These are phyloP conservation scores for Catharanthus roseus DNA, from an alignment of 257 asterid genomes.

Conservation along the genomic window DNA sequence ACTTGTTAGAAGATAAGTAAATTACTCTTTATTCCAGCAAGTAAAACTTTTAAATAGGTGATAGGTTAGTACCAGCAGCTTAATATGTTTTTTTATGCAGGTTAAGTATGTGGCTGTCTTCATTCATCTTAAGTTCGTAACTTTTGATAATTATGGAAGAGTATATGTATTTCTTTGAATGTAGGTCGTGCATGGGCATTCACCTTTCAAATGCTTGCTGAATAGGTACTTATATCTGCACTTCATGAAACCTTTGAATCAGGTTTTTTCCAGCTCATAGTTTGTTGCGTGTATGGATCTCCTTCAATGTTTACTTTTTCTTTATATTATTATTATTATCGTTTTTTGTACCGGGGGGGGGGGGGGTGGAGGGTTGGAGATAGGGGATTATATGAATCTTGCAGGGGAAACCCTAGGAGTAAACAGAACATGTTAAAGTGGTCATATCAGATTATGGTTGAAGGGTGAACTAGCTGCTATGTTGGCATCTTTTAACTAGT, in stretches of 20 bases:
- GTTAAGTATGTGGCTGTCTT: background rate
- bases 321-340: background rate
- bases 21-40: background rate
- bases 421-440: background rate
- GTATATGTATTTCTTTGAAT: slow-evolving; percentile 22
- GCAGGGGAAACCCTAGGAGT: too few species aligned
- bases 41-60: background rate
- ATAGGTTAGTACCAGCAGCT: background rate
- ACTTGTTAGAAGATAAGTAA: background rate
- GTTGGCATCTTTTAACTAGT: background rate
- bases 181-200: slow-evolving; percentile 63
- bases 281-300: background rate
- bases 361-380: too few species aligned
- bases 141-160: background rate
- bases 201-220: slow-evolving; percentile 52
- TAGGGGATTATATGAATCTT: too few species aligned
- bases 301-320: background rate
- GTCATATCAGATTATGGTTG: background rate
- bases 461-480: background rate
- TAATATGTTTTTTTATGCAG: background rate
- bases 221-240: slow-evolving; percentile 29
- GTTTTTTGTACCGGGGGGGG: too few species aligned
- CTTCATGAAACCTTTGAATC: background rate
- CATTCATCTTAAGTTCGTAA: background rate
- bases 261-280: background rate